phyloP scores from a whole-genome alignment of 2,329 filamentous ascomycete species.

The Pseudogymnoascus sp. region DNA sequence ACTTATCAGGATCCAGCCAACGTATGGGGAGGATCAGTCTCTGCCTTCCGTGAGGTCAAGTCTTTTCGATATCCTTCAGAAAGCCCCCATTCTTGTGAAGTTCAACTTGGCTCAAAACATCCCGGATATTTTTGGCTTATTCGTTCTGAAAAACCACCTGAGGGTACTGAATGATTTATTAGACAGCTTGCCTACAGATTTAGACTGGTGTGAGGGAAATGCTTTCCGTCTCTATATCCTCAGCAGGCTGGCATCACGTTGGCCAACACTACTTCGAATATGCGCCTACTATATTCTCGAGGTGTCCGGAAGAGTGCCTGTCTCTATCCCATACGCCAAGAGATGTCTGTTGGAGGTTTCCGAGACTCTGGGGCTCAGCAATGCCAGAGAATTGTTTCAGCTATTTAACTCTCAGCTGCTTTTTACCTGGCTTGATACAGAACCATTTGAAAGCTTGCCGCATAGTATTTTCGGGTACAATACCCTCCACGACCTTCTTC shows the following conservation, averaged over 20 bases:
- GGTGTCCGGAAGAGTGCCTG: constrained; percentile 64
- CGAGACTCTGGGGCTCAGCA: constrained; percentile 52
- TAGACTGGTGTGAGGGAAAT: constrained; percentile 70
- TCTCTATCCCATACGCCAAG: constrained; percentile 61
- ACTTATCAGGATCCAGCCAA: constrained; percentile 58
- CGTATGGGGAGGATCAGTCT: constrained; percentile 47
- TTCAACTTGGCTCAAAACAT: constrained; percentile 65
- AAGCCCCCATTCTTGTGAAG: constrained; percentile 63
- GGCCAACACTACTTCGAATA: constrained; percentile 77
- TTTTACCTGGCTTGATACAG: constrained; percentile 76
- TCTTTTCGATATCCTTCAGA: constrained; percentile 63
- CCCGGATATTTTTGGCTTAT: constrained; percentile 69
- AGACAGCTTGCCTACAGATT: constrained; percentile 66
- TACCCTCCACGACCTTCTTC: constrained; percentile 59
- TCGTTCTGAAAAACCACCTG: constrained; percentile 75
- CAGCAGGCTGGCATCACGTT: constrained; percentile 67
- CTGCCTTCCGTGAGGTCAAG: constrained; percentile 52
- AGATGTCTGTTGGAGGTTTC: constrained; percentile 64
- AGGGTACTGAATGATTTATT: constrained; percentile 77
- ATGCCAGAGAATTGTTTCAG: constrained; percentile 64
- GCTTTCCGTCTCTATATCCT: constrained; percentile 73
- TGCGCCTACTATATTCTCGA: constrained; percentile 95
- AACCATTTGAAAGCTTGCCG: constrained; percentile 64
- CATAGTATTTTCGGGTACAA: constrained; percentile 77
- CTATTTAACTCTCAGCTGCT: constrained; percentile 84